Base-by-base conservation (phyloP, 2,329 filamentous ascomycete genomes). In the Dothiorella sarmentorum region DNA sequence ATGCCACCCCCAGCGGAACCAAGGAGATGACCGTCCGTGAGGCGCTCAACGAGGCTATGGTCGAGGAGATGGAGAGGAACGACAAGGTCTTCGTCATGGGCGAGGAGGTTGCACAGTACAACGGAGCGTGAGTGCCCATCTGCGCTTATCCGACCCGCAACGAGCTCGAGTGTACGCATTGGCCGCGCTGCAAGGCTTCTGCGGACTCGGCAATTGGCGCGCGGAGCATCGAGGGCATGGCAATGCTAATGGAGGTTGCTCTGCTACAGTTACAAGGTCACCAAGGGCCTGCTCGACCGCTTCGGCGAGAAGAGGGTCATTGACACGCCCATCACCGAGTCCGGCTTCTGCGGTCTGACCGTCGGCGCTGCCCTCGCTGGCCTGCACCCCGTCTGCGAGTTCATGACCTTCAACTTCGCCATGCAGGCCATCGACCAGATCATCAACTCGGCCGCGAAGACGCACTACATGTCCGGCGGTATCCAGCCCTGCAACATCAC, bases 391-490 rank as follows among this genome's bases (percentile, higher is more conserved):
- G 85, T 99, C 68, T 94, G 89, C 85, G 94, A 99, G 82, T 99
- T 99, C 84, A 99, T 99, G 94, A 99, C 94, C 71, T 97, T 96
- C 86, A 99, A 99, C 85, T 97, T 97, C 75, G 93, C 94, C 77
- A 99, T 99, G 94, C 94, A 99, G 82, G 91, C 94, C 74, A 99
- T 99, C 77, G 94, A 99, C 76, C 94, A 99, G 77, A 90, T 99
- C 74, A 92, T 99, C 85, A 99, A 99, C 86, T 97, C 93, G 51
- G 94, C 83, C 68, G 94, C 91, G 73, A 99, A 99, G 85, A 99
- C 94, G 60, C 93, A 99, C 73, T 99, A 99, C 84, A 99, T 99
- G 94, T 97, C 94, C 64, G 94, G 94, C 70, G 94, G 94, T 76
- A 97, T 97, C 76, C 94, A 99, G 80, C 94, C 94, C 69, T 99